These are phyloP conservation scores for Coelastrella sp. DNA, from an alignment of 139 green algal species.

Conservation along the genomic window DNA sequence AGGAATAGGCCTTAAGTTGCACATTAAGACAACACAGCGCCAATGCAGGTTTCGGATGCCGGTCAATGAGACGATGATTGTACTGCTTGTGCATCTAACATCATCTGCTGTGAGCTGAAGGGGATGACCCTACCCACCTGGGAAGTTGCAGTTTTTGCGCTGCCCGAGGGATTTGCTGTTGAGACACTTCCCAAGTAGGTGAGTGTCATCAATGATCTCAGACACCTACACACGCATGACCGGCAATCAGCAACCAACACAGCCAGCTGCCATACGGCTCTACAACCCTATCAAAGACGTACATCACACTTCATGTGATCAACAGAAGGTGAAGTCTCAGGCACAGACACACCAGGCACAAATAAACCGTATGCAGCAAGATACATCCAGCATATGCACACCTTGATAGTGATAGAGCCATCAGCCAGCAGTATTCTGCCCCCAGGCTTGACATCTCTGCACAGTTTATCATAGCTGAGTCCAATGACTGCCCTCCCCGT, in stretches of 20 bases:
- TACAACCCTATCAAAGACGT: neutral
- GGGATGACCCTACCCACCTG: too few species aligned
- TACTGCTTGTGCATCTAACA: neutral
- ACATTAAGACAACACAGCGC: too few species aligned
- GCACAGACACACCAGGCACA: neutral
- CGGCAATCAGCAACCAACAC: neutral
- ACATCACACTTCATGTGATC: neutral
- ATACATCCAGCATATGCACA: neutral
- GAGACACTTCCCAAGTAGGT: conserved; percentile 62
- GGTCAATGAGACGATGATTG: neutral
- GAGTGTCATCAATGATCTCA: conserved; percentile 59
- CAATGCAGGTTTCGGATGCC: too few species aligned
- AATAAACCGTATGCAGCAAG: neutral
- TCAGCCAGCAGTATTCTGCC: conserved; percentile 77
- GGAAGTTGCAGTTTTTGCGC: conserved; percentile 91
- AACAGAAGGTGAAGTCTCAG: neutral
- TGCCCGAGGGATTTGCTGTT: conserved; percentile 71
- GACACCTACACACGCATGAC: conserved; percentile 19
- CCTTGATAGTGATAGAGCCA: conserved; percentile 69
- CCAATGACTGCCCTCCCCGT: conserved; percentile 62
- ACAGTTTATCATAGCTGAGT: conserved; percentile 72
- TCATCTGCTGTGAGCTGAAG: too few species aligned
- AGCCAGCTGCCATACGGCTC: neutral
- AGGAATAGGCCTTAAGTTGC: too few species aligned
- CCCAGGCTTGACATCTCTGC: conserved; percentile 64